These are phyloP conservation scores for Neurospora sp. DNA, from an alignment of 495 filamentous ascomycete genomes.

Conservation along the genomic window DNA sequence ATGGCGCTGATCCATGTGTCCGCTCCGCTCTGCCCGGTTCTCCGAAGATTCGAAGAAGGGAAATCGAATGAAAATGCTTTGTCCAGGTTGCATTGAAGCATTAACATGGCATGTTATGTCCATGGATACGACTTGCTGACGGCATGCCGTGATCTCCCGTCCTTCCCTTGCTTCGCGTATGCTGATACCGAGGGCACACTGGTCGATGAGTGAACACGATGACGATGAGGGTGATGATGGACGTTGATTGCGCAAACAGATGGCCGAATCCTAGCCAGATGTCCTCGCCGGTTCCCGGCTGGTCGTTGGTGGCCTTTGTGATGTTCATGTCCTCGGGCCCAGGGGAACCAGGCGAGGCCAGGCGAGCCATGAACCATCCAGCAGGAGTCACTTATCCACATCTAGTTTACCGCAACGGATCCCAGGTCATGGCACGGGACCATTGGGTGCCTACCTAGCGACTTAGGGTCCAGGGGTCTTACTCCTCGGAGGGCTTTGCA, in stretches of 20 bases:
- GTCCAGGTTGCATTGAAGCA: neutral
- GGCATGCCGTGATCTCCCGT: neutral
- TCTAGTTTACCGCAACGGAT: neutral
- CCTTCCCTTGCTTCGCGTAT: neutral
- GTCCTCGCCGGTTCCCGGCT: neutral
- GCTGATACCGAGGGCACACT: neutral
- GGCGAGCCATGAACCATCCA: neutral
- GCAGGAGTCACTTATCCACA: neutral
- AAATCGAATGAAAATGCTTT: neutral
- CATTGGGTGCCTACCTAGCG: neutral
- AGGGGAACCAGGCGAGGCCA: neutral
- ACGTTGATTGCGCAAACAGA: neutral
- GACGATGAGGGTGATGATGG: neutral
- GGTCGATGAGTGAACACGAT: neutral
- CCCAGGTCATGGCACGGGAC: neutral
- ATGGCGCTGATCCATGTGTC: neutral
- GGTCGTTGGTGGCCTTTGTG: neutral
- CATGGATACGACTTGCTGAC: neutral
- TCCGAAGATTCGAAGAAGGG: neutral
- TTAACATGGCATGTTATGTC: neutral
- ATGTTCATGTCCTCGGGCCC: neutral
- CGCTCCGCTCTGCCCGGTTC: neutral
- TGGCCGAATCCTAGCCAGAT: neutral
- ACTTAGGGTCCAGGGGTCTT: neutral
- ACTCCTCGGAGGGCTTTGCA: neutral